These are phyloP conservation scores for Botrytis hyacinthi DNA, from an alignment of 2,329 filamentous ascomycete genomes.

Conservation along the genomic window DNA sequence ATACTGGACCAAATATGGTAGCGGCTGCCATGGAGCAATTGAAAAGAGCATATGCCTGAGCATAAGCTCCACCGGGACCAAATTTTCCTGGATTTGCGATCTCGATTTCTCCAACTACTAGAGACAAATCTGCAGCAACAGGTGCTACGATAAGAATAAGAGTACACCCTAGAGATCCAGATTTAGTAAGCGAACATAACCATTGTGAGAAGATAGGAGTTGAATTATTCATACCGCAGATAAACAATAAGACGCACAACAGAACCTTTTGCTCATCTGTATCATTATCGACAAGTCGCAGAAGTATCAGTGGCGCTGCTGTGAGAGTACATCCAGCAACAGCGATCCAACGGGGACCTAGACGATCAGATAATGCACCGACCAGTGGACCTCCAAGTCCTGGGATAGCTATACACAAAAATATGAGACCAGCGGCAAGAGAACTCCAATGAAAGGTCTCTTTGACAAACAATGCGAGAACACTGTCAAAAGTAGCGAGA, in stretches of 20 bases:
- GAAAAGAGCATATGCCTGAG: slow-evolving; percentile 55
- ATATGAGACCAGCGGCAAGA: slow-evolving; percentile 55
- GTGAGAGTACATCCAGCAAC: slow-evolving; percentile 55
- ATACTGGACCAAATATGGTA: slow-evolving; percentile 49
- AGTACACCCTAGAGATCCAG: slow-evolving; percentile 33
- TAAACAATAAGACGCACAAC: slow-evolving; percentile 58
- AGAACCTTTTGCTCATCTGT: slow-evolving; percentile 60
- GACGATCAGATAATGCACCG: slow-evolving; percentile 47
- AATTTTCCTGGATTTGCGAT: slow-evolving; percentile 48
- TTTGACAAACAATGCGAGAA: slow-evolving; percentile 54
- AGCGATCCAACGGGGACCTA: slow-evolving; percentile 61
- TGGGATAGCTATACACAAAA: slow-evolving; percentile 56
- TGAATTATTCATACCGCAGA: slow-evolving; percentile 47
- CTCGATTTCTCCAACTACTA: slow-evolving; percentile 54
- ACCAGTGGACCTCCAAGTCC: slow-evolving; percentile 57
- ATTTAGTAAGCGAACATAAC: slow-evolving; percentile 25
- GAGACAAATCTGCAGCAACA: slow-evolving; percentile 66
- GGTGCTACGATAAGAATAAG: slow-evolving; percentile 59
- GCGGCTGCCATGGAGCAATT: slow-evolving; percentile 53
- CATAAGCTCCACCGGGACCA: slow-evolving; percentile 55
- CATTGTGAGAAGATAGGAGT: neutral
- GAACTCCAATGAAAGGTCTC: slow-evolving; percentile 54
- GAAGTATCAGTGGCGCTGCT: slow-evolving; percentile 57
- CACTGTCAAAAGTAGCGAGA: slow-evolving; percentile 54
- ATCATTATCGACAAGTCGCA: slow-evolving; percentile 61